Base-by-base conservation (phyloP, 352 stramenopile species). In the Thalassiosira mediterranea region DNA sequence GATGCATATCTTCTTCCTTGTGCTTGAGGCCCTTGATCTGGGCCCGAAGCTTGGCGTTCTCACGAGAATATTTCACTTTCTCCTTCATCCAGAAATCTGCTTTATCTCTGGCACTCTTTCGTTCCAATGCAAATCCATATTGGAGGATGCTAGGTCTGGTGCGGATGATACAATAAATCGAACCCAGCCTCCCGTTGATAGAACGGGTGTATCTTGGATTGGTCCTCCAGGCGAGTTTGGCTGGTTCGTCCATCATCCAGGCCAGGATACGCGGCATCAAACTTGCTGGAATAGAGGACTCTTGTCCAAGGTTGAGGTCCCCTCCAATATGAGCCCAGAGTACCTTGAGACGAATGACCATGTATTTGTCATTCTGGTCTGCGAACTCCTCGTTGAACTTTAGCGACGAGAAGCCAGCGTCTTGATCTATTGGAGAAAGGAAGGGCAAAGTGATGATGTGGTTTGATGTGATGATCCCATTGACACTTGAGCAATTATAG, bases 131-230 rank as follows among this genome's bases (percentile, higher is more conserved):
- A n/a, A n/a, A n/a, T n/a, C n/a, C n/a, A n/a, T 42, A 7, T 42
- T 13, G 34, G 13, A 42, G 34, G 13, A 13, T 42, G 34, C 54
- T n/a, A 34, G 32, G 23, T 8, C 32, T 49, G 37, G 37, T 32
- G 13, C 19, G 37, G 32, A 64, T 15, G 17, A 64, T 64, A 21
- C 37, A 34, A 42, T 64, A 64, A 34, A 64, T 21, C 19, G 54
- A 64, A 34, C 48, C 54, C 8, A 52, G n/a, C 17, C 34, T 26
- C 13, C 34, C 48, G 25, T n/a, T 7, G 34, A 13, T 13, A 42
- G 34, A 7, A 42, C 13, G 7, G 13, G 13, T 13, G 7, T 13
- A n/a, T 13, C 13, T 13, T 13, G 34, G 7, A 42, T 13, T 13
- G 34, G 34, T 13, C 7, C 34, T 7, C 13, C 34, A 7, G 34